phyloP scores from a whole-genome alignment of 1,139 yeast species.

The Suhomyces taliae region DNA sequence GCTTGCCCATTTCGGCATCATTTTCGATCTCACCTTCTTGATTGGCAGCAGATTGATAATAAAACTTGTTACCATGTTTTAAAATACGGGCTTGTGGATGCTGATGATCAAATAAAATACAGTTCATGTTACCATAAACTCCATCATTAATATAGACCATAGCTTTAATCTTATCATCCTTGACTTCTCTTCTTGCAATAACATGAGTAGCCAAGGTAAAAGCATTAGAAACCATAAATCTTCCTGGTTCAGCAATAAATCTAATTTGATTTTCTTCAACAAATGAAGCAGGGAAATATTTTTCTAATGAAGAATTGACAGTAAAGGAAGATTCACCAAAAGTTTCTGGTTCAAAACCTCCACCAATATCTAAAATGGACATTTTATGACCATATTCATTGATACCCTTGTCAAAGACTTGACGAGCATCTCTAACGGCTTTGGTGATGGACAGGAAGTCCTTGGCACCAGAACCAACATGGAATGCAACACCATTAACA shows the following conservation, averaged over 20 bases:
- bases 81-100: conserved; percentile 69
- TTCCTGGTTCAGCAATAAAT: conserved; percentile 92
- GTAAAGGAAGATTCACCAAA: conserved; percentile 64
- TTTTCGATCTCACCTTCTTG: conserved; percentile 19
- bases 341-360: conserved; percentile 77
- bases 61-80: conserved; percentile 51
- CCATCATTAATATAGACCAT: conserved; percentile 89
- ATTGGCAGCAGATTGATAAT: conserved; percentile 32
- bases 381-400: conserved; percentile 33
- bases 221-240: conserved; percentile 83
- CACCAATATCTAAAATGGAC: conserved; percentile 81
- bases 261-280: conserved; percentile 36
- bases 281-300: conserved; percentile 53
- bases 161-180: conserved; percentile 40
- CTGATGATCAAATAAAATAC: conserved; percentile 91
- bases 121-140: conserved; percentile 92
- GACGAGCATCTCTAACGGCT: conserved; percentile 72
- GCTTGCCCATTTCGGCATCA: conserved; percentile 21
- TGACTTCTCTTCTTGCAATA: conserved; percentile 70
- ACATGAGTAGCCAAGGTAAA: conserved; percentile 84
- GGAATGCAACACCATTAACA: conserved; percentile 88
- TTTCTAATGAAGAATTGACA: conserved; percentile 55
- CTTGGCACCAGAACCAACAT: conserved; percentile 91
- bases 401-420: conserved; percentile 64
- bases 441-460: conserved; percentile 67